A percentile compares a stretch with the other conserved stretches of the same genome.
These are phyloP conservation scores for Neltuma alba DNA, from an alignment of 306 rosid genomes.

Conservation along the genomic window DNA sequence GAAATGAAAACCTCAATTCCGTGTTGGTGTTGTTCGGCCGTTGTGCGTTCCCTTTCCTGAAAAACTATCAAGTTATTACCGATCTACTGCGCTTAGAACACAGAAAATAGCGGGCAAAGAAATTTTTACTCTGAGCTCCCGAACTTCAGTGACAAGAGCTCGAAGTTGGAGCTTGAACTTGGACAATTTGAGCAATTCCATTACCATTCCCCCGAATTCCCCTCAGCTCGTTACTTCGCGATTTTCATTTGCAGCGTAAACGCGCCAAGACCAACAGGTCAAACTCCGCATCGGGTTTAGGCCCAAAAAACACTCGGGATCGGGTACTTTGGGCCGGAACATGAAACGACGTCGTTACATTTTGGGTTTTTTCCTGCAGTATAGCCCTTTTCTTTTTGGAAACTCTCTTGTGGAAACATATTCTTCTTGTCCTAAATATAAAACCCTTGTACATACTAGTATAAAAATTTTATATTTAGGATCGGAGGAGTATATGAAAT, in stretches of 20 bases:
- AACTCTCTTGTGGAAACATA: too few relatives aligned
- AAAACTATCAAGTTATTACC: constrained; percentile 27
- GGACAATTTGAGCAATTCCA: constrained; percentile 74
- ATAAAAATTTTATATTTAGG: too few relatives aligned
- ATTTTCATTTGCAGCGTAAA: neutral
- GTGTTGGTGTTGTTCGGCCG: constrained; percentile 56
- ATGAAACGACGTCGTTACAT: constrained; percentile 14
- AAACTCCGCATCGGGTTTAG: neutral
- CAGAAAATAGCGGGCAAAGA: constrained; percentile 12
- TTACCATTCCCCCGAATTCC: constrained; percentile 18
- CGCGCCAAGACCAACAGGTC: neutral
- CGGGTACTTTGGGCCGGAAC: neutral
- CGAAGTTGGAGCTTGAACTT: constrained; percentile 80
- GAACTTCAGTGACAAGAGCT: constrained; percentile 65
- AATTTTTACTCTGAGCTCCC: constrained; percentile 66
- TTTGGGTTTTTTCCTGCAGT: neutral
- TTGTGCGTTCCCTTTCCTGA: constrained; percentile 76
- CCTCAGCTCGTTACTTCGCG: too few relatives aligned
- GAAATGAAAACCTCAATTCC: constrained; percentile 57
- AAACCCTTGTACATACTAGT: too few relatives aligned
- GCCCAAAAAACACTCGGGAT: neutral
- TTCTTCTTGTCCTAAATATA: too few relatives aligned
- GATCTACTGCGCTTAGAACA: constrained; percentile 7
- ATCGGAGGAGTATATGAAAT: too few relatives aligned
- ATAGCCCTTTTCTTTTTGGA: neutral